Percentiles rank a stretch among this genome's conserved stretches.
These are phyloP conservation scores for Salicornia ramosissima DNA, from an alignment of 148 eudicot species.

Conservation along the genomic window DNA sequence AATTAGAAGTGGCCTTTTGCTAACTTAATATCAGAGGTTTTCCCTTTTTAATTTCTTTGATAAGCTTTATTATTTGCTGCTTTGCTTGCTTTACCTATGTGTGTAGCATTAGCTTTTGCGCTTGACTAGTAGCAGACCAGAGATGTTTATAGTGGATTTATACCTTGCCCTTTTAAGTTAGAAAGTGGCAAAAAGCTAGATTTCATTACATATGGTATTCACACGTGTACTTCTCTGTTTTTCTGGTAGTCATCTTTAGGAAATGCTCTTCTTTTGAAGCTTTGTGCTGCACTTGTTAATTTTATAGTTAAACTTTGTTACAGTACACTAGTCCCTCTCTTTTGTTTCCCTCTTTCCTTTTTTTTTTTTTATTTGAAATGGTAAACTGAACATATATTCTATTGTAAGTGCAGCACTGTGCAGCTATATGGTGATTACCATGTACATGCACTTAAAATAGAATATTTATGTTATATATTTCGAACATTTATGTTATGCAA, in stretches of 20 bases:
- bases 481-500: too few relatives aligned
- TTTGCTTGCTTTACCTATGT: constrained; percentile 11
- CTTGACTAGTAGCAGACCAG: background rate
- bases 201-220: constrained; percentile 15
- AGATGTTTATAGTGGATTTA: constrained; percentile 15
- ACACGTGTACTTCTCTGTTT: constrained; percentile 26
- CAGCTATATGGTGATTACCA: too few relatives aligned
- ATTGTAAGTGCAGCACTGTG: too few relatives aligned
- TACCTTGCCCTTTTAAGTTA: constrained; percentile 15
- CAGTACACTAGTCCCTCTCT: background rate
- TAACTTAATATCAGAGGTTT: background rate
- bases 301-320: background rate
- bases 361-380: too few relatives aligned
- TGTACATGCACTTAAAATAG: too few relatives aligned
- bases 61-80: constrained; percentile 13
- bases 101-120: constrained; percentile 5
- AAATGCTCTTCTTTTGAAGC: constrained; percentile 2
- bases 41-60: background rate
- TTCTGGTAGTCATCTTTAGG: background rate
- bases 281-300: background rate
- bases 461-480: too few relatives aligned
- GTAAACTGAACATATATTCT: too few relatives aligned
- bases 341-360: too few relatives aligned
- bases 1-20: constrained; percentile 21
- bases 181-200: constrained; percentile 19